Base-by-base conservation (phyloP, 164 flowering plant genomes). In the Vitis riparia region DNA sequence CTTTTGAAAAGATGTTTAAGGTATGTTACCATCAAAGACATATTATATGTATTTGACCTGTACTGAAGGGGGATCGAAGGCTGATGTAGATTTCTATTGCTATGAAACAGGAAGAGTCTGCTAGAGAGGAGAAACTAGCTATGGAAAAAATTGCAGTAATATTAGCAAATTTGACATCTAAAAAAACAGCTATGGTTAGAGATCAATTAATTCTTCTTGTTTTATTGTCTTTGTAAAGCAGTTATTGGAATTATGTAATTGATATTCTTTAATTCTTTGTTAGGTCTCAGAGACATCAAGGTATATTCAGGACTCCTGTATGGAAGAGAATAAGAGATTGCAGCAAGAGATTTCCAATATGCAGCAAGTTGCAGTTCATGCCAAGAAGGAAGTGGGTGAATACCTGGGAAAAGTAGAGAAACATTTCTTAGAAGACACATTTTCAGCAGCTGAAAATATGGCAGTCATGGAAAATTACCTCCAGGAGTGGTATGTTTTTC, bases 121-220 rank as follows among this genome's bases (percentile, higher is more conserved):
- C 82, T 9, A 84, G 71, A 74, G 95, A 93, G 68, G 93, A 93
- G 78, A 81, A 86, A 75, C 74, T 73, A 64, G 92, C 95, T 16
- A 68, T 88, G 73, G 87, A 87, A 73, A 84, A 85, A 67, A 86
- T 91, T 77, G 83, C 89, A 47, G 77, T 49, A 49, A 86, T 88
- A 75, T 71, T 91, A 66, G 82, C 82, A 44, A 71, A 62, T 49
- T 66, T 89, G 75, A 88, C 87, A 37, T 66, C 82, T 17, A 90
- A 82, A 73, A 91, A 77, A 78, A 73, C 82, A 59, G 68, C 81
- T 55, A 82, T 87, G 82, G 93, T 91, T n/a, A 52, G 77, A 37
- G 44, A 37, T 69, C 27, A 15, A 1, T 3, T 53, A 19, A 16
- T 48, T 49, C 10, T 27, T 37, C 1, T 49, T 9, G 5, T 13